Conservation (phyloP, 2,329 filamentous ascomycete species). For the Zarea fungicola region DNA sequence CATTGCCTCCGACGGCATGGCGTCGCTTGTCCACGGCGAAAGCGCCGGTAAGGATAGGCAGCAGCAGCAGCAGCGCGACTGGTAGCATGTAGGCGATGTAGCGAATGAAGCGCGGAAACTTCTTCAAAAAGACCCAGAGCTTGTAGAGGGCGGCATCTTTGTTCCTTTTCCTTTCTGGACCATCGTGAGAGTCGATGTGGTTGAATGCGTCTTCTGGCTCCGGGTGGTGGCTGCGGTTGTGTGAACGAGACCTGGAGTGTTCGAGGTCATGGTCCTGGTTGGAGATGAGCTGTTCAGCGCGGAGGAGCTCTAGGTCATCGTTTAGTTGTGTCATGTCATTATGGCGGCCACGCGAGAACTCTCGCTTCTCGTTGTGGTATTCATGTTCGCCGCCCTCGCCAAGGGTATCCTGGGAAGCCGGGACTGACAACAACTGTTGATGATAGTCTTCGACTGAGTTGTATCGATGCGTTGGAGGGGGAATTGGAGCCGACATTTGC, state of each 20-base stretch:
- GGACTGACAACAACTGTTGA: conserved; percentile 19
- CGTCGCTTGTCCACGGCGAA: conserved; percentile 29
- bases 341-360: conserved; percentile 23
- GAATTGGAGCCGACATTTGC: too few species aligned
- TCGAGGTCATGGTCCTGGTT: conserved; percentile 34
- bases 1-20: conserved; percentile 53
- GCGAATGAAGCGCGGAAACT: conserved; percentile 45
- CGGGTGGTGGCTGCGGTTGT: conserved; percentile 28
- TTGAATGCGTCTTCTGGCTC: conserved; percentile 45
- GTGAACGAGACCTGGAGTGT: conserved; percentile 20
- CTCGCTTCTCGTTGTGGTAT: conserved; percentile 12
- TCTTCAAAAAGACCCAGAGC: conserved; percentile 40
- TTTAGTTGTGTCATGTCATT: conserved; percentile 35
- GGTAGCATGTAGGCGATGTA: conserved; percentile 46
- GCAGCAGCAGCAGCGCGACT: conserved; percentile 38
- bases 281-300: conserved; percentile 42
- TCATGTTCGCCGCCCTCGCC: conserved; percentile 20
- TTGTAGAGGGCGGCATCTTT: conserved; percentile 32
- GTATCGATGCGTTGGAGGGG: conserved; percentile 6
- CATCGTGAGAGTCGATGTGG: conserved; percentile 20
- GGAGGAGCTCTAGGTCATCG: conserved; percentile 45
- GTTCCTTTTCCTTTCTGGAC: conserved; percentile 26
- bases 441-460: conserved; percentile 17
- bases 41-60: conserved; percentile 41
- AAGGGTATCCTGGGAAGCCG: conserved; percentile 26